These are phyloP conservation scores for Fusarium euwallaceae DNA, from an alignment of 2,329 filamentous ascomycete species.

Conservation along the genomic window DNA sequence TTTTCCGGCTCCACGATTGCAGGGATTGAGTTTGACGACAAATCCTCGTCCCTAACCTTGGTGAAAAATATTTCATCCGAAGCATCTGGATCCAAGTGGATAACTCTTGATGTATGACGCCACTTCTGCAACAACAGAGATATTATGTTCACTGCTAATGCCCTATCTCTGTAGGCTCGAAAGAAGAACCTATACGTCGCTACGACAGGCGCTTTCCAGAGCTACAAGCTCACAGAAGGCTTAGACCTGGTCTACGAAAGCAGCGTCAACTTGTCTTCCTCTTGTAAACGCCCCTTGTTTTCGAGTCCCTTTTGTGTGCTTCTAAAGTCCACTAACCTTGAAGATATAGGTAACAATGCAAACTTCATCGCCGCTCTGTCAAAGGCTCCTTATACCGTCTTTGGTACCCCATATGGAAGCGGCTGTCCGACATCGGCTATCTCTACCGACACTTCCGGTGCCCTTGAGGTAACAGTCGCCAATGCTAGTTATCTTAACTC, in stretches of 20 bases:
- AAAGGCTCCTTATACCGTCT: constrained; percentile 18
- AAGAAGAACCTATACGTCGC: constrained; percentile 4
- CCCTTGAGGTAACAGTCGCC: not conserved
- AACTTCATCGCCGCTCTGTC: constrained; percentile 9
- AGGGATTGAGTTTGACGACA: not conserved
- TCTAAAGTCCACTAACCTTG: not conserved
- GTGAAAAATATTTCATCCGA: not conserved
- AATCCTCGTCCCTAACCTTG: not conserved
- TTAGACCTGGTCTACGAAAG: not conserved
- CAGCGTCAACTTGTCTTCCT: not conserved
- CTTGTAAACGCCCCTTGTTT: not conserved
- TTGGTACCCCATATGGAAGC: constrained; percentile 23
- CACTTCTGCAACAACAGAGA: not conserved
- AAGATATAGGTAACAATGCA: not conserved
- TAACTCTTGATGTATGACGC: not conserved
- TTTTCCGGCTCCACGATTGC: constrained; percentile 16
- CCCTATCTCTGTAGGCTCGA: not conserved
- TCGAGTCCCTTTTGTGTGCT: not conserved
- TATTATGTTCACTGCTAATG: not conserved
- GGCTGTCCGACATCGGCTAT: constrained; percentile 25
- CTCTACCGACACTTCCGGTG: constrained; percentile 7
- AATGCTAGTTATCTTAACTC: constrained; percentile 14
- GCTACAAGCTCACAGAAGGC: not conserved
- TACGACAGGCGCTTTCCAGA: constrained; percentile 5
- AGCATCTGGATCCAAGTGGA: not conserved